Evolutionary conservation across 2,329 filamentous ascomycete species (phyloP).

Genomic region (Exophiala phaeomuriformis): DNA sequence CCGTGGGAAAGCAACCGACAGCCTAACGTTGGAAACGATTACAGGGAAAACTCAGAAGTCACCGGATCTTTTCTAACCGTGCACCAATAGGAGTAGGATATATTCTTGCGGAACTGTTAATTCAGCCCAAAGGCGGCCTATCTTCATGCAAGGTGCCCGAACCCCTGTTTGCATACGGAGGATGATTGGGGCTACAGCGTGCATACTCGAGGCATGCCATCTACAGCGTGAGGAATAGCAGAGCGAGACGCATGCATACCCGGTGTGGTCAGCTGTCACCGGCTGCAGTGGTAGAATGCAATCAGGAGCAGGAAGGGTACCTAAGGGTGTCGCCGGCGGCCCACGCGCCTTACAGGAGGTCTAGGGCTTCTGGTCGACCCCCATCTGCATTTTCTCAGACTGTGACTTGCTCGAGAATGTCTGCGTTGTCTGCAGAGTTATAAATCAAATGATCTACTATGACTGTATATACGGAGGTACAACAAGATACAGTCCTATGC

Average conservation of each 20-base stretch:
- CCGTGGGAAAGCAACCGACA: neutral
- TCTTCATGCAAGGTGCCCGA: slow-evolving; percentile 10
- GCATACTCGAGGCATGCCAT: slow-evolving; percentile 10
- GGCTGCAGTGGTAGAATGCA: neutral
- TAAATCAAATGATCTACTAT: too few relatives aligned
- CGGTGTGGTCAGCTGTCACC: neutral
- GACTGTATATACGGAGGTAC: too few relatives aligned
- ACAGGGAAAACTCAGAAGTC: too few relatives aligned
- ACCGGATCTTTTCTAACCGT: neutral
- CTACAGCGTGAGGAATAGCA: neutral
- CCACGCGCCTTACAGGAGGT: too few relatives aligned
- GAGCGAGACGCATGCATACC: neutral
- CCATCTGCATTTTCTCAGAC: too few relatives aligned
- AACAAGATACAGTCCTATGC: too few relatives aligned
- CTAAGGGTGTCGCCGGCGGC: too few relatives aligned
- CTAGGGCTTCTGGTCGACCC: too few relatives aligned
- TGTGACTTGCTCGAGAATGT: too few relatives aligned
- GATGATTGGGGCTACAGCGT: neutral
- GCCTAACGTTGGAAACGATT: too few relatives aligned
- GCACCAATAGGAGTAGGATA: slow-evolving; percentile 8
- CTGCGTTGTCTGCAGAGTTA: too few relatives aligned
- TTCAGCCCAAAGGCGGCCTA: slow-evolving; percentile 3
- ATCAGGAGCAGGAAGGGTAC: too few relatives aligned
- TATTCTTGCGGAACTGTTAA: neutral
- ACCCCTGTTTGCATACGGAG: slow-evolving; percentile 15